Base-by-base conservation (phyloP, 2,329 filamentous ascomycete genomes). In the Aureobasidium musti region DNA sequence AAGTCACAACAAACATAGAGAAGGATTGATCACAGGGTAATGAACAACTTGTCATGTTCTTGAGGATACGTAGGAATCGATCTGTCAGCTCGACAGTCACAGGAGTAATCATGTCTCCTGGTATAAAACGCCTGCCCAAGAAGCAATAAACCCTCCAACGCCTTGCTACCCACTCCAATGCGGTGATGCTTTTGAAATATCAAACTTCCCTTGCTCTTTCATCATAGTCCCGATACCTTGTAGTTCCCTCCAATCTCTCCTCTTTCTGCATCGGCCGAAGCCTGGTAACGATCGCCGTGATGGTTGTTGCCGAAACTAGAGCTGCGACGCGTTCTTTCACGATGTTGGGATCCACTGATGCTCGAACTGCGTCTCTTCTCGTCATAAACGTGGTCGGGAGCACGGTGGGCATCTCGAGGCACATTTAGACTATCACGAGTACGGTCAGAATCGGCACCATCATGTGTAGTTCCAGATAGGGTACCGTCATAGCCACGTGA, bases 181-280 rank as follows among this genome's bases (percentile, higher is more conserved):
- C 28, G 30, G 43, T 52, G 30, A 63, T 63, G 59, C 59, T 52
- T 19, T 52, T 47, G 13, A 37, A 19, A 49, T 49, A 49, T 37
- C 26, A 52, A 50, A 49, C 30, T 49, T 14, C 26, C 21, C 14
- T 49, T 14, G 14, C 39, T 57, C 52, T 49, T 33, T 39, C 2
- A 28, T 67, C 59, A 67, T 5, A 67, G 52, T 17, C 59, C 66
- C 26, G 66, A 67, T 26, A 67, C 66, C 26, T 60, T 61, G 39
- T 67, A 67, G 14, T 14, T 53, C 11, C 66, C 66, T 30, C 66
- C 66, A 17, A 67, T 17, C 0, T 67, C 66, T 19, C 66, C 66
- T 21, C 41, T 63, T 43, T 67, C 66, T 41, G 66, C 66, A 23
- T 67, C 57, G 5, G 41, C 21, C 6, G 47, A 52, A 17, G 19